A percentile compares a stretch with the other conserved stretches of the same genome.
These are phyloP conservation scores for Colletotrichum somersetense DNA, from an alignment of 2,329 filamentous ascomycete species.

Conservation along the genomic window DNA sequence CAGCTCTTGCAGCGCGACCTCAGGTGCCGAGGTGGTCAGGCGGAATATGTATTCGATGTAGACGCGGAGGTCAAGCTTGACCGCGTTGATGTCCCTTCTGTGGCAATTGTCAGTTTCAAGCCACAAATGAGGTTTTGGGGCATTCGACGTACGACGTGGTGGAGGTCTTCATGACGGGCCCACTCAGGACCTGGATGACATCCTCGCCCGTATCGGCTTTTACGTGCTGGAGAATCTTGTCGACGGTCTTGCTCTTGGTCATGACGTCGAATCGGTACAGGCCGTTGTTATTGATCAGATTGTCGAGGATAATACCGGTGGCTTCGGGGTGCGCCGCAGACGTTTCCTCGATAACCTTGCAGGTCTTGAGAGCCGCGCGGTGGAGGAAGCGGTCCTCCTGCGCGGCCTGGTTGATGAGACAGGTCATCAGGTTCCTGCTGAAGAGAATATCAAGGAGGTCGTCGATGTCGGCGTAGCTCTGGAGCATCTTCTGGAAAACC, in stretches of 20 bases:
- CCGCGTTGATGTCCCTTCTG: slow-evolving; percentile 55
- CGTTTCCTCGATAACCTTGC: slow-evolving; percentile 77
- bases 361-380: slow-evolving; percentile 79
- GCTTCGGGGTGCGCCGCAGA: slow-evolving; percentile 72
- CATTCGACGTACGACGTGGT: slow-evolving; percentile 48
- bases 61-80: slow-evolving; percentile 56
- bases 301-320: slow-evolving; percentile 71
- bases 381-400: slow-evolving; percentile 84
- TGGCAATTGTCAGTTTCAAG: slow-evolving; percentile 49
- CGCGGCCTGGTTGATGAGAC: slow-evolving; percentile 84
- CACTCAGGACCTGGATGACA: slow-evolving; percentile 58
- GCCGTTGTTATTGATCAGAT: slow-evolving; percentile 78
- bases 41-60: slow-evolving; percentile 69
- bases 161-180: slow-evolving; percentile 44
- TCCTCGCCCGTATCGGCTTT: slow-evolving; percentile 67
- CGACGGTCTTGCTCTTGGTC: slow-evolving; percentile 87
- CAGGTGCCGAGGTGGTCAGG: slow-evolving; percentile 56
- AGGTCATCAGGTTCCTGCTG: slow-evolving; percentile 84
- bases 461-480: slow-evolving; percentile 56
- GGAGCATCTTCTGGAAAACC: slow-evolving; percentile 82
- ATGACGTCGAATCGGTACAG: slow-evolving; percentile 86
- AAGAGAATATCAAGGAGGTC: slow-evolving; percentile 73
- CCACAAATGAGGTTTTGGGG: slow-evolving; percentile 36
- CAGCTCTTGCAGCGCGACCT: slow-evolving; percentile 63
- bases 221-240: slow-evolving; percentile 75